A percentile compares a stretch with the other conserved stretches of the same genome.
Evolutionary conservation across 495 filamentous ascomycete species (phyloP).

Genomic region (Penicillium mononematosum): DNA sequence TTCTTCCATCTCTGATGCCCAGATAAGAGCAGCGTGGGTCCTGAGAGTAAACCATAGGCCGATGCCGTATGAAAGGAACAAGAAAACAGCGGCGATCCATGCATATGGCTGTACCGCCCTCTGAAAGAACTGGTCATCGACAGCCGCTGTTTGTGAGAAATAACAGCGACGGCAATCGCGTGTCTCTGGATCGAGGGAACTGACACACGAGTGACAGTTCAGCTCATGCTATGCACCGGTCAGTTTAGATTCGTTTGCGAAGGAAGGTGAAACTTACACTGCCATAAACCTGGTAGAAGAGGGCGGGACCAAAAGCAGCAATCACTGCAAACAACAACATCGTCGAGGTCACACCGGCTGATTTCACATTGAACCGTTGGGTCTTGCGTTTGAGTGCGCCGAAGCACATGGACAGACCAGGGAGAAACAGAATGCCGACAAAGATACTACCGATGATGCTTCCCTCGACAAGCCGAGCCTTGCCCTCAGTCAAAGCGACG

Average conservation of each 20-base stretch:
- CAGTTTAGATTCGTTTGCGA: slow-evolving; percentile 11
- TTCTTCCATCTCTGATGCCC: slow-evolving; percentile 84
- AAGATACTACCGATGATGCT: slow-evolving; percentile 98
- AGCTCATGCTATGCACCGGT: slow-evolving; percentile 70
- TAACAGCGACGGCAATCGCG: slow-evolving; percentile 88
- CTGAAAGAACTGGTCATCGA: slow-evolving; percentile 82
- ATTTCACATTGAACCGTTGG: slow-evolving; percentile 96
- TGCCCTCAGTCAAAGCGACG: slow-evolving; percentile 88
- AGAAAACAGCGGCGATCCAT: slow-evolving; percentile 75
- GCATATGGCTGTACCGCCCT: slow-evolving; percentile 92
- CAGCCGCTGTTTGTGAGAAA: slow-evolving; percentile 84
- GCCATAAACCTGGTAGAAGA: slow-evolving; percentile 99
- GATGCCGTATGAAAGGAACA: slow-evolving; percentile 92
- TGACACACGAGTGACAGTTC: slow-evolving; percentile 75
- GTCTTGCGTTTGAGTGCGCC: slow-evolving; percentile 97
- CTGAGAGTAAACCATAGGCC: slow-evolving; percentile 94
- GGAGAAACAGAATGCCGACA: slow-evolving; percentile 92
- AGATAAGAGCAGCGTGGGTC: slow-evolving; percentile 95
- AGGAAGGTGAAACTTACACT: slow-evolving; percentile 57
- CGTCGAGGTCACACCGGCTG: slow-evolving; percentile 94
- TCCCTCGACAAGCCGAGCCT: slow-evolving; percentile 89
- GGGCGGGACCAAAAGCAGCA: slow-evolving; percentile 92
- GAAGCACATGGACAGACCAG: slow-evolving; percentile 98
- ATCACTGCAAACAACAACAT: slow-evolving; percentile 98
- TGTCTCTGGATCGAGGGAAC: slow-evolving; percentile 42